phyloP scores from a whole-genome alignment of 495 filamentous ascomycete species.

The Neurospora tetrasperma region DNA sequence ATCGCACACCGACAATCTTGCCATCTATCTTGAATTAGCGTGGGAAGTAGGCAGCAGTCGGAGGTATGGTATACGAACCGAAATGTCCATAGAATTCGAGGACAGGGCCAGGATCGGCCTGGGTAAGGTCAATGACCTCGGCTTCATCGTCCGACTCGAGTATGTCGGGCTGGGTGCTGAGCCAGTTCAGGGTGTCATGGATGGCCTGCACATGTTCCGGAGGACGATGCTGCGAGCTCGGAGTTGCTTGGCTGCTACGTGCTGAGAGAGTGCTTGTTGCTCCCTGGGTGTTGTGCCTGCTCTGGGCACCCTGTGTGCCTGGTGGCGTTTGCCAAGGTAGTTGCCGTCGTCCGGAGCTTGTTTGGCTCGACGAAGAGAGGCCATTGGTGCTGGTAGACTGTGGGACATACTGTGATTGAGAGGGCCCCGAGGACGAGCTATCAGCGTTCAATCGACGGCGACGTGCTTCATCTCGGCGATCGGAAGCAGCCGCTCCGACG shows the following conservation, averaged over 20 bases:
- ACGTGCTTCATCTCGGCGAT: not conserved
- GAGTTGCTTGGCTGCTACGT: not conserved
- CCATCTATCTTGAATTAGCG: constrained; percentile 32
- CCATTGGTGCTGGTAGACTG: not conserved
- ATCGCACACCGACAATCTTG: constrained; percentile 75
- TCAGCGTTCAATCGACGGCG: not conserved
- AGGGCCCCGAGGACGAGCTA: not conserved
- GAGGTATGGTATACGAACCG: constrained; percentile 11
- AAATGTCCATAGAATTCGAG: constrained; percentile 44
- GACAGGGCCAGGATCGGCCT: constrained; percentile 33
- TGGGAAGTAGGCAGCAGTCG: not conserved
- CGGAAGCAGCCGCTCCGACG: not conserved
- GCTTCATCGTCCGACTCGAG: constrained; percentile 37
- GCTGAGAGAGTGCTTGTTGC: not conserved
- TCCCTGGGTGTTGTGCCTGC: not conserved
- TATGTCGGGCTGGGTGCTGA: not conserved
- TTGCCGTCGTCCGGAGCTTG: not conserved
- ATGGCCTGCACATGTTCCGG: not conserved
- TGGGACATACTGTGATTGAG: not conserved
- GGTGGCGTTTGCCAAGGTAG: not conserved
- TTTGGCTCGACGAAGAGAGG: not conserved
- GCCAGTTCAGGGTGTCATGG: not conserved
- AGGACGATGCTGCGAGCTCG: not conserved
- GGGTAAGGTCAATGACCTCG: constrained; percentile 39
- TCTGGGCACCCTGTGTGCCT: not conserved